phyloP scores from a whole-genome alignment of 805 yeast genomes.

The Danielozyma ontarioensis region DNA sequence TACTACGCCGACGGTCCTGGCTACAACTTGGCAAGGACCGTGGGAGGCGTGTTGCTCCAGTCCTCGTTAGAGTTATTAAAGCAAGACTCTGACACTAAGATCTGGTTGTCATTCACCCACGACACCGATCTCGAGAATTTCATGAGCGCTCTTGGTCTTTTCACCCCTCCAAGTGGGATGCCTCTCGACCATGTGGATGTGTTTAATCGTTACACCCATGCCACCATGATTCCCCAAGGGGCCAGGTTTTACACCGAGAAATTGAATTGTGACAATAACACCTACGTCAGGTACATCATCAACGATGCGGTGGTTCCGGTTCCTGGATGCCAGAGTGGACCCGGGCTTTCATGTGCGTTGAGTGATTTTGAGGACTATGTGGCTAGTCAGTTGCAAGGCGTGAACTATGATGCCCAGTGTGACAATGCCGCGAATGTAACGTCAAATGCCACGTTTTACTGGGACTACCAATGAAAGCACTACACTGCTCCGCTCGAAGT shows the following conservation, averaged over 20 bases:
- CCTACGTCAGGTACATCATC: slow-evolving; percentile 8
- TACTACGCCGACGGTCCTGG: slow-evolving; percentile 12
- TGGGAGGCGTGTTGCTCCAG: slow-evolving; percentile 6
- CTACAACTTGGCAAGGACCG: slow-evolving; percentile 3
- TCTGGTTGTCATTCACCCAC: slow-evolving; percentile 11
- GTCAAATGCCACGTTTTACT: slow-evolving; percentile 29
- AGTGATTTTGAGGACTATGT: slow-evolving; percentile 27
- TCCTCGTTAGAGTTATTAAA: slow-evolving; percentile 8
- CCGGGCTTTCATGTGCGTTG: slow-evolving; percentile 30
- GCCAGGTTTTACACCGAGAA: slow-evolving; percentile 9
- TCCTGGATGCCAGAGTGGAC: slow-evolving; percentile 7
- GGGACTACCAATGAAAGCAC: slow-evolving; percentile 26
- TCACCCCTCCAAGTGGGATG: slow-evolving; percentile 3
- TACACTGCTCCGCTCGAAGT: background rate
- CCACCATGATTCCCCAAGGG: slow-evolving; percentile 9
- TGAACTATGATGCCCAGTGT: slow-evolving; percentile 25
- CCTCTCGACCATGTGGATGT: slow-evolving; percentile 6
- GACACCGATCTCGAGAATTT: slow-evolving; percentile 10
- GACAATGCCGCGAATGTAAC: slow-evolving; percentile 8
- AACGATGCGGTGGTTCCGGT: slow-evolving; percentile 12
- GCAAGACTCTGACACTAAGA: slow-evolving; percentile 6
- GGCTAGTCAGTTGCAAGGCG: slow-evolving; percentile 19
- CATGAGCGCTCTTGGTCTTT: slow-evolving; percentile 8
- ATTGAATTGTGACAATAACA: slow-evolving; percentile 4
- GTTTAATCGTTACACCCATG: slow-evolving; percentile 7